These are phyloP conservation scores for Boletus sp. DNA, from an alignment of 768 basidiomycete species.

Conservation along the genomic window DNA sequence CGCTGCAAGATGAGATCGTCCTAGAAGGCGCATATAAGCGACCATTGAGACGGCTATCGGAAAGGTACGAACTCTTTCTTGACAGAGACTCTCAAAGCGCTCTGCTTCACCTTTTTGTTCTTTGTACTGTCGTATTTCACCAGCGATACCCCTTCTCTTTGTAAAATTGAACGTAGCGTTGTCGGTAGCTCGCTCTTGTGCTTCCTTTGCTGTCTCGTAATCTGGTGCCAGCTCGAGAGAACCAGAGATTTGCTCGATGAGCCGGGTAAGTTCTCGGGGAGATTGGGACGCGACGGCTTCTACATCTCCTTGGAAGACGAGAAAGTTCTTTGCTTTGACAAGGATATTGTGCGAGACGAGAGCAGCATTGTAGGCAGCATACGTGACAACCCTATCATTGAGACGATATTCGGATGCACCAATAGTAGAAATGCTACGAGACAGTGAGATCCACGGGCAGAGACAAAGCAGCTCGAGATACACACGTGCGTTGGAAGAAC, in stretches of 20 bases:
- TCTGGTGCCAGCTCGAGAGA: constrained; percentile 85
- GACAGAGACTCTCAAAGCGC: constrained; percentile 72
- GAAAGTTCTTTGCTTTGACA: constrained; percentile 98
- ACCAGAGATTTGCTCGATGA: constrained; percentile 95
- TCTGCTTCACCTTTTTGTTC: constrained; percentile 95
- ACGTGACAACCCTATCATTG: constrained; percentile 77
- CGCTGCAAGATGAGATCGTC: constrained; percentile 81
- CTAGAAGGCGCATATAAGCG: constrained; percentile 36
- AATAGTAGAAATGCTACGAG: constrained; percentile 72
- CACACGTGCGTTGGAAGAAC: constrained; percentile 90
- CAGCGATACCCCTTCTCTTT: constrained; percentile 88
- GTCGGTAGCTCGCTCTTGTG: constrained; percentile 87
- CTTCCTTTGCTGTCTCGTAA: constrained; percentile 86
- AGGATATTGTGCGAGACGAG: constrained; percentile 90
- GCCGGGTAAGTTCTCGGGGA: constrained; percentile 79
- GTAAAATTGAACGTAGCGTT: constrained; percentile 93
- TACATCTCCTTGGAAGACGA: constrained; percentile 98
- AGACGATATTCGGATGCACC: constrained; percentile 91
- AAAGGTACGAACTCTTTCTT: constrained; percentile 58
- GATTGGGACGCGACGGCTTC: constrained; percentile 97
- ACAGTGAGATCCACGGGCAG: neutral
- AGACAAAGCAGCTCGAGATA: constrained; percentile 14
- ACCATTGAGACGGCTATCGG: neutral
- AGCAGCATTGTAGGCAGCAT: constrained; percentile 83
- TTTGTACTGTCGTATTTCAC: constrained; percentile 96